These are phyloP conservation scores for Phytophthora fragariae DNA, from an alignment of 352 stramenopile species.

Conservation along the genomic window DNA sequence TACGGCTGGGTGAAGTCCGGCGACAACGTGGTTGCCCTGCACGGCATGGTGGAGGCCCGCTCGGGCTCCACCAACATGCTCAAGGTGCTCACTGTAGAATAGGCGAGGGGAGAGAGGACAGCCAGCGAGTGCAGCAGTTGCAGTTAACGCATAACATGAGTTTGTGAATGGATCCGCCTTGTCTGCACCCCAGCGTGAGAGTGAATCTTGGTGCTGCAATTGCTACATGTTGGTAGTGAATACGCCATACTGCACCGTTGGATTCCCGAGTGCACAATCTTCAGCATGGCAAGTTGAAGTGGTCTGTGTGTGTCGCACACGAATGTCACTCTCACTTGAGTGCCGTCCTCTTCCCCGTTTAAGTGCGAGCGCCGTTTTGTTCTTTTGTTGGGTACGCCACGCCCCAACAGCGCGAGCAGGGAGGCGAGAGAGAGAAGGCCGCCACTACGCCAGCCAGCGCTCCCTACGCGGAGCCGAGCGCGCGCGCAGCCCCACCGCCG, in stretches of 20 bases:
- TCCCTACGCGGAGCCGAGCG: background rate
- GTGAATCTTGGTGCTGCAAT: background rate
- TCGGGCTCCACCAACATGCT: constrained; percentile 93
- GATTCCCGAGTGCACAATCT: no score
- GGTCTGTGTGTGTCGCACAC: background rate
- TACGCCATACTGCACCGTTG: no score
- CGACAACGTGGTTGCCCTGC: constrained; percentile 89
- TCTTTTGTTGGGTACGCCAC: constrained; percentile 29
- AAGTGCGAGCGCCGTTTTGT: constrained; percentile 28
- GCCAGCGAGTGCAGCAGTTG: constrained; percentile 7
- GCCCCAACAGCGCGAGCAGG: constrained; percentile 1
- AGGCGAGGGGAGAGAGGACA: constrained; percentile 24
- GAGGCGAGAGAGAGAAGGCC: background rate
- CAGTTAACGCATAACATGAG: constrained; percentile 27
- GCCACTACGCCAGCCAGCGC: background rate
- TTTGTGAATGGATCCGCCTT: constrained; percentile 19
- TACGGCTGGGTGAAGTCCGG: constrained; percentile 89
- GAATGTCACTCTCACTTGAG: constrained; percentile 10
- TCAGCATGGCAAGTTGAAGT: no score
- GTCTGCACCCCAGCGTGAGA: background rate
- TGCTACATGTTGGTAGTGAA: no score
- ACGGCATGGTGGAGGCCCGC: constrained; percentile 90
- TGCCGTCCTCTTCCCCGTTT: background rate
- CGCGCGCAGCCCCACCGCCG: background rate
- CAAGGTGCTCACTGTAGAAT: constrained; percentile 91